These are phyloP conservation scores for Epichloe bromicola DNA, from an alignment of 2,329 filamentous ascomycete species.

Conservation along the genomic window DNA sequence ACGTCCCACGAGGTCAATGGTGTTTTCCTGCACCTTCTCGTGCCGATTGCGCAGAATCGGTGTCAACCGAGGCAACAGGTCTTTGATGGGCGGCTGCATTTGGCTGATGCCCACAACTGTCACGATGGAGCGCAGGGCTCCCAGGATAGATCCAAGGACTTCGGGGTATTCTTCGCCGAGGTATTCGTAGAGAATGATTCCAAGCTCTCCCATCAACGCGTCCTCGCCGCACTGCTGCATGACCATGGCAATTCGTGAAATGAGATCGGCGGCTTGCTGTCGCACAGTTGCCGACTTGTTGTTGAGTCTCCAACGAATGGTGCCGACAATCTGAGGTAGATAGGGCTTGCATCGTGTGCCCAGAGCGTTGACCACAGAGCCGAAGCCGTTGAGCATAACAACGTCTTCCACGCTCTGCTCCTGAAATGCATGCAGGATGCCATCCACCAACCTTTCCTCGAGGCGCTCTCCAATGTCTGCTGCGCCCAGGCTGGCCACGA, in stretches of 20 bases:
- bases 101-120: slow-evolving; percentile 95
- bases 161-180: slow-evolving; percentile 97
- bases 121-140: slow-evolving; percentile 88
- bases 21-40: slow-evolving; percentile 98
- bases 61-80: slow-evolving; percentile 84
- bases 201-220: slow-evolving; percentile 86
- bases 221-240: slow-evolving; percentile 99
- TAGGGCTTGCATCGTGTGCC: slow-evolving; percentile 93
- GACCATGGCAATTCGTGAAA: slow-evolving; percentile 93
- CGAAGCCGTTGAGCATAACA: slow-evolving; percentile 93
- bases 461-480: slow-evolving; percentile 87
- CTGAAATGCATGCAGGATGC: slow-evolving; percentile 91
- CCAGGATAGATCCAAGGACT: slow-evolving; percentile 90
- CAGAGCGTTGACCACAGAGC: slow-evolving; percentile 90
- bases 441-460: slow-evolving; percentile 88
- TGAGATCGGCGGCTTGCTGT: slow-evolving; percentile 91
- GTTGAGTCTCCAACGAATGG: slow-evolving; percentile 91
- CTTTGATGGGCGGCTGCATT: slow-evolving; percentile 97
- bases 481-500: slow-evolving; percentile 82
- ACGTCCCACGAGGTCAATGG: slow-evolving; percentile 92
- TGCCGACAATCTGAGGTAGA: slow-evolving; percentile 90
- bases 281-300: slow-evolving; percentile 96
- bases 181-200: slow-evolving; percentile 92
- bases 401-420: slow-evolving; percentile 95
- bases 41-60: slow-evolving; percentile 97